Percentiles rank a stretch among this genome's conserved stretches.
These are phyloP conservation scores for Blastomyces emzantsi DNA, from an alignment of 2,329 filamentous ascomycete genomes.

Conservation along the genomic window DNA sequence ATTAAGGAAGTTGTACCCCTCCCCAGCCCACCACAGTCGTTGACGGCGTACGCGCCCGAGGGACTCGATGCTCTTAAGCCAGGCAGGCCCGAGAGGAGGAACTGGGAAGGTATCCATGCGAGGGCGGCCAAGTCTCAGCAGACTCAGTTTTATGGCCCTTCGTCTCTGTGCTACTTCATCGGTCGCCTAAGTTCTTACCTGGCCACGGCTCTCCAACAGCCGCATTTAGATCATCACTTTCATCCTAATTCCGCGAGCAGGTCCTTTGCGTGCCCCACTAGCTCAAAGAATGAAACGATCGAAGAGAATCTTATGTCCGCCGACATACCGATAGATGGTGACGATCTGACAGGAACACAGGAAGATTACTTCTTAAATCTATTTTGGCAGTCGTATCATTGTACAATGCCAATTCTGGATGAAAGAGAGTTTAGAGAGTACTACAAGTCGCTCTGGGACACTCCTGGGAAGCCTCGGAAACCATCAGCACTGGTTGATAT, in stretches of 20 bases:
- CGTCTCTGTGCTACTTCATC: conserved; percentile 41
- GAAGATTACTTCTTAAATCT: conserved; percentile 42
- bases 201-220: conserved; percentile 26
- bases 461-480: conserved; percentile 25
- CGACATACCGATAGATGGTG: conserved; percentile 14
- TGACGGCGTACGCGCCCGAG: not conserved
- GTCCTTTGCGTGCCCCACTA: conserved; percentile 15
- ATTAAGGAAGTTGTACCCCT: not conserved
- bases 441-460: conserved; percentile 36
- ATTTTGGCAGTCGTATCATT: conserved; percentile 43
- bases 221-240: conserved; percentile 25
- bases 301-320: conserved; percentile 13
- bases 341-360: conserved; percentile 32
- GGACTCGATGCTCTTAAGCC: not conserved
- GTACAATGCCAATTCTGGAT: conserved; percentile 35
- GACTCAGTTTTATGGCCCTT: conserved; percentile 37
- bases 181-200: conserved; percentile 35
- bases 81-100: conserved; percentile 20
- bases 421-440: conserved; percentile 39
- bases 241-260: conserved; percentile 23
- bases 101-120: conserved; percentile 34
- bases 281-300: conserved; percentile 7
- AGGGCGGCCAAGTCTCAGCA: conserved; percentile 30
- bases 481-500: conserved; percentile 46
- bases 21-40: not conserved